Evolutionary conservation across 192 early-diverging fungal genomes (phyloP), one percentile per base, ranked within the genome.

Genomic region (Diversispora epigaea): DNA sequence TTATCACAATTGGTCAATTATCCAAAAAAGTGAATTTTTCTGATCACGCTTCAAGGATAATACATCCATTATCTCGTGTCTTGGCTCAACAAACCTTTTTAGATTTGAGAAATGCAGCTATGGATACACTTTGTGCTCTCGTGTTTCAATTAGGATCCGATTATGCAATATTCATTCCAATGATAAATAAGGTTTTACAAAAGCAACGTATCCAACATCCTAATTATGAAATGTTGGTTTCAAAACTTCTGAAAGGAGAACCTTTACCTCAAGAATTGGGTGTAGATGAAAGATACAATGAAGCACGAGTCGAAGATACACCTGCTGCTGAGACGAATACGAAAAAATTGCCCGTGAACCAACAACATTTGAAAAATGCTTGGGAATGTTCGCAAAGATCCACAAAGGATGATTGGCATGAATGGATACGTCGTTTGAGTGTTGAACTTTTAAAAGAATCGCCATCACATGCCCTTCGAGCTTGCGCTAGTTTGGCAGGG

Each of bases 401-500:
- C 0, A 94, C 92, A 9, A 92, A 90, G 68, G 95, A 96, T 71
- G 96, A 97, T 78, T 99, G 97, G 97, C 80, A 89, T 44, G 94
- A 94, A 76, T 99, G 97, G 97, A 95, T 99, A 68, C 82, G 91
- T 46, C 84, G 91, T 45, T 88, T 99, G 68, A 93, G 92, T 58
- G 87, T 94, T 46, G 95, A 98, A 78, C 86, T 99, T 72, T 80
- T 99, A 49, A 93, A 93, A 79, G 95, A 99, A 77, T 98, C 97
- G n/a, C 94, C 97, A 4, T 96, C 95, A 2, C 94, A 94, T 52
- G 92, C 97, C 10, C 86, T 99, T 40, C 86, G 97, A 49, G 95
- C 97, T 0, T 98, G 96, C 77, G 89, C 92, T 3, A 83, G 84
- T 67, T 85, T 99, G 76, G 95, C 96, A 2, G 82, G 86, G 46